A percentile compares a stretch with the other conserved stretches of the same genome.
phyloP scores from a whole-genome alignment of 768 basidiomycete species.

The Lactifluus echinatus region DNA sequence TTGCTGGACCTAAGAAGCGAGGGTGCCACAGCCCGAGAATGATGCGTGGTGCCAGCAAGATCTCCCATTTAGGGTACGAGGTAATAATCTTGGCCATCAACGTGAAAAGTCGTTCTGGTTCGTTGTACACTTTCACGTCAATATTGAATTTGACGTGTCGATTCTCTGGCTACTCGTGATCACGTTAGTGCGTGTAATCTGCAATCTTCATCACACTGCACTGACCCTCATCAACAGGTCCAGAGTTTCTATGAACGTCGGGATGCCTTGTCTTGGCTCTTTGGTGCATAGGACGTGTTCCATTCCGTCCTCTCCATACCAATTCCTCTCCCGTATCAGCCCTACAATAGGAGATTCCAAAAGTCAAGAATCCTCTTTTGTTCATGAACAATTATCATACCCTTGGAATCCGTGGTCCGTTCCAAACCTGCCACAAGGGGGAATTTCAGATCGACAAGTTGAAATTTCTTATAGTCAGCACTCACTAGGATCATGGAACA shows the following conservation, averaged over 20 bases:
- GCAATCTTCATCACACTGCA: constrained; percentile 19
- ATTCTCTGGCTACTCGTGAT: constrained; percentile 52
- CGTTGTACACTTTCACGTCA: constrained; percentile 91
- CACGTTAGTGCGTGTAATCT: constrained; percentile 9
- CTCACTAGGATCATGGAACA: constrained; percentile 92
- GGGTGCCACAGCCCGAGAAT: constrained; percentile 88
- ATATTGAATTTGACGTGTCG: constrained; percentile 72
- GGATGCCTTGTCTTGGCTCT: constrained; percentile 79
- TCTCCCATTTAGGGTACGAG: constrained; percentile 62
- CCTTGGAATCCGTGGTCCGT: constrained; percentile 75
- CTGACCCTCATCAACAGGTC: constrained; percentile 66
- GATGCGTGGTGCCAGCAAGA: constrained; percentile 67
- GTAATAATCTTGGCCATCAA: constrained; percentile 67
- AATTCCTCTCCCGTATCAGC: constrained; percentile 44
- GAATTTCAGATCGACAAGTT: not conserved
- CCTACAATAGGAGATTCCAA: constrained; percentile 33
- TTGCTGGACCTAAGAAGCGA: constrained; percentile 72
- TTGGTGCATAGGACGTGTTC: constrained; percentile 73
- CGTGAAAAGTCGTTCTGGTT: constrained; percentile 75
- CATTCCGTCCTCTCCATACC: constrained; percentile 45
- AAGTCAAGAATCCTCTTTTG: not conserved
- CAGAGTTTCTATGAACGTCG: constrained; percentile 82
- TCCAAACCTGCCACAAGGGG: constrained; percentile 40
- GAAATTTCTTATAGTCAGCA: not conserved
- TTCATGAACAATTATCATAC: constrained; percentile 28